Evolutionary conservation across 352 stramenopile genomes (phyloP), one percentile per base, ranked within the genome.

Genomic region (Globisporangium nagaii): DNA sequence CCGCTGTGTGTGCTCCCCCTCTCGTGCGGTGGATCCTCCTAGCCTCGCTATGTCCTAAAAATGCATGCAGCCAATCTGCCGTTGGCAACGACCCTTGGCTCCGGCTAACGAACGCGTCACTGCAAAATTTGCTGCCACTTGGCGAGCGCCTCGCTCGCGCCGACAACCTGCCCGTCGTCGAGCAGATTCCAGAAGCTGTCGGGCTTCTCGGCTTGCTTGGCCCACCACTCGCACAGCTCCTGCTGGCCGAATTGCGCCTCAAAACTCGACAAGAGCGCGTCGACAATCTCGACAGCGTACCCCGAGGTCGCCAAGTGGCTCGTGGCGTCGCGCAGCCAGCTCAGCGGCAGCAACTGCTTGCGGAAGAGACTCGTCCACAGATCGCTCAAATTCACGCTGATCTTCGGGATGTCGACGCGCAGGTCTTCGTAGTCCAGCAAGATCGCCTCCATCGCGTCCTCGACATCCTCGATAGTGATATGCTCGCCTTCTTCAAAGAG

Each of bases 341-440:
- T 41, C 2, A 88, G 40, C 15, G 69, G 68, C 1, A 93, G 58
- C 17, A 61, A 51, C 9, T 74, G 24, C 32, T 75, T 71, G n/a
- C 68, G 58, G 45, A 93, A 87, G 61, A 93, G 47, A n/a, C 70
- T 60, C 7, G 65, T 68, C 70, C 61, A 86, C 4, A 93, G 48
- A 17, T 88, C 75, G 19, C 79, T 76, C 42, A 86, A 52, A 40
- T 84, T 87, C 10, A 59, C 44, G 11, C 64, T 74, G 28, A 90
- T 56, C 24, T 71, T 71, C n/a, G 82, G 82, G 24, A 93, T 79
- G 58, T 93, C 82, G 15, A 93, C 75, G 27, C 74, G 74, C 39
- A 87, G 55, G 40, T 93, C 79, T 43, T 90, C 74, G 37, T 88
- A 93, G 36, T 90, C 78, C 13, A 71, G 65, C 13, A 90, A 47